Evolutionary conservation across 169 alveolate species (phyloP).

Genomic region (Cryptosporidium canis): DNA sequence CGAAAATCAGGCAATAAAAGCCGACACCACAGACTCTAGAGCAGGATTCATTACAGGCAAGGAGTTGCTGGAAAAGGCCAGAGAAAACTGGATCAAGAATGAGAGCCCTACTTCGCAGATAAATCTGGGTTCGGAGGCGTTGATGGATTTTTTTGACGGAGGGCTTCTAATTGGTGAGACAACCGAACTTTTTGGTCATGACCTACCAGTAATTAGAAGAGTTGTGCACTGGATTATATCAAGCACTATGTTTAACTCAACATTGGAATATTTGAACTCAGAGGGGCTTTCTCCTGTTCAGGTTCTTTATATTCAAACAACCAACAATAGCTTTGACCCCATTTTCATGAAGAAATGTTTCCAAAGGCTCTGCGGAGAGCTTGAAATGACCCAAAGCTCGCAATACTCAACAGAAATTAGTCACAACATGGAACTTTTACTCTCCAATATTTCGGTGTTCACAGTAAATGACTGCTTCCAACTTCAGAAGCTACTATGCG

Average conservation of each 20-base stretch:
- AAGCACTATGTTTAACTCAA: conserved; percentile 40
- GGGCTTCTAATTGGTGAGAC: conserved; percentile 43
- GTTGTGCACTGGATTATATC: conserved; percentile 56
- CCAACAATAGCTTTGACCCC: conserved; percentile 53
- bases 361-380: conserved; percentile 49
- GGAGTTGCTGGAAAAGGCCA: background rate
- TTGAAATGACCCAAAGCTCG: conserved; percentile 1
- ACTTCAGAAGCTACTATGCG: conserved; percentile 9
- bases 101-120: background rate
- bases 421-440: background rate
- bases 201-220: conserved; percentile 31
- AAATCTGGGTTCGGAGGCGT: conserved; percentile 24
- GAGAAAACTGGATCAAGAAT: conserved; percentile 18
- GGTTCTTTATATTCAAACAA: conserved; percentile 48
- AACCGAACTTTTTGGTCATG: conserved; percentile 61
- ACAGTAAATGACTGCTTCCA: conserved; percentile 14
- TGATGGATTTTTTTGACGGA: conserved; percentile 67
- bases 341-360: conserved; percentile 58
- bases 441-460: conserved; percentile 29
- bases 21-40: background rate
- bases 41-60: conserved; percentile 44
- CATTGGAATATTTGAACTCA: background rate
- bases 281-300: background rate
- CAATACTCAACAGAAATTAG: conserved; percentile 39
- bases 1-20: background rate